Conservation (phyloP, 1,139 yeast genomes). For the Citeromyces hawaiiensis region DNA sequence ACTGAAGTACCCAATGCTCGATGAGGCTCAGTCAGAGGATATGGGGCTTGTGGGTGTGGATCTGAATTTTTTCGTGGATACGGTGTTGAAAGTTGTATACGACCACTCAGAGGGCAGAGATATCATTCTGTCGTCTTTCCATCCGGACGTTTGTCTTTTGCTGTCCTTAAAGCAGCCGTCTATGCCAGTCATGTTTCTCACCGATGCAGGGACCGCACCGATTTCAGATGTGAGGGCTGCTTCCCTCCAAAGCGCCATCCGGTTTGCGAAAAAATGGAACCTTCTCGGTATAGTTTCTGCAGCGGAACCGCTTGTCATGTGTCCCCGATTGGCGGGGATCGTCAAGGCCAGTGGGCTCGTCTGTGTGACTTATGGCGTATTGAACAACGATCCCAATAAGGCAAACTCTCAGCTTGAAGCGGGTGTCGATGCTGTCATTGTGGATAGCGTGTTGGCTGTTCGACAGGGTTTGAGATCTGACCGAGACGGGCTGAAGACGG, state of each 20-base stretch:
- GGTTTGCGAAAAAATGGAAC: slow-evolving; percentile 89
- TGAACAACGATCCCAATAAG: slow-evolving; percentile 75
- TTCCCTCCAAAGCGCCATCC: slow-evolving; percentile 80
- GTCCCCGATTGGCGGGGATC: slow-evolving; percentile 82
- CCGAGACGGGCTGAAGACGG: background rate
- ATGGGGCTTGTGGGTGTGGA: slow-evolving; percentile 82
- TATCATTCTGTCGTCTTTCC: slow-evolving; percentile 84
- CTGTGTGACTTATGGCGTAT: slow-evolving; percentile 83
- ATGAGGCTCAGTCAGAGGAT: slow-evolving; percentile 81
- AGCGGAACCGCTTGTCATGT: slow-evolving; percentile 68
- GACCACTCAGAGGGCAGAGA: slow-evolving; percentile 74
- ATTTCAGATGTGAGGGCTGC: slow-evolving; percentile 89
- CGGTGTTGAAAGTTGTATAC: slow-evolving; percentile 69
- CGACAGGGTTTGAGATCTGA: slow-evolving; percentile 48
- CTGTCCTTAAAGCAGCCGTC: slow-evolving; percentile 87
- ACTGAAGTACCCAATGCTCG: slow-evolving; percentile 90
- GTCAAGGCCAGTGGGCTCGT: slow-evolving; percentile 86
- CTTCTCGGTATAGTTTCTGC: slow-evolving; percentile 87
- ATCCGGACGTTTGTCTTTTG: slow-evolving; percentile 83
- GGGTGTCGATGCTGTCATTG: slow-evolving; percentile 97
- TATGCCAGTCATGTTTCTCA: slow-evolving; percentile 76
- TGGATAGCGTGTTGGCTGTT: slow-evolving; percentile 87
- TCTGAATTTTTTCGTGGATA: slow-evolving; percentile 77
- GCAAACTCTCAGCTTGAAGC: slow-evolving; percentile 83
- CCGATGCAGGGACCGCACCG: slow-evolving; percentile 70